These are phyloP conservation scores for Xylaria sp. DNA, from an alignment of 495 filamentous ascomycete genomes.

Conservation along the genomic window DNA sequence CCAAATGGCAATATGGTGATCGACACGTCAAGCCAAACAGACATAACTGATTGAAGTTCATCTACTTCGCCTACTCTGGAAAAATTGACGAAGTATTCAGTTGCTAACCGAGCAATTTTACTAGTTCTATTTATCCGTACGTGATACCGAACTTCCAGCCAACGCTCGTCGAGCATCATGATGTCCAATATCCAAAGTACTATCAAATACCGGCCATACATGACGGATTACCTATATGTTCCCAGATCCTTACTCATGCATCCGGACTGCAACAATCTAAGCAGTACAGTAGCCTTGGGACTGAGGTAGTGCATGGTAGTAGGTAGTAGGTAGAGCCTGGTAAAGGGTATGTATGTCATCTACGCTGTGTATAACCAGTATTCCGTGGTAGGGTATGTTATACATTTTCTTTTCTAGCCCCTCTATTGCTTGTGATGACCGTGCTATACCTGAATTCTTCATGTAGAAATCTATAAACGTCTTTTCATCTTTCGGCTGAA, in stretches of 20 bases:
- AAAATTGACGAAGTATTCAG: not conserved
- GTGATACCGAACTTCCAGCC: constrained; percentile 4
- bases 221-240: constrained; percentile 52
- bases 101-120: constrained; percentile 11
- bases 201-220: constrained; percentile 68
- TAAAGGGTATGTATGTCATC: not conserved
- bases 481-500: constrained; percentile 99
- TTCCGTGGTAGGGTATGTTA: constrained; percentile 34
- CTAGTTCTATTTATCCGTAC: not conserved
- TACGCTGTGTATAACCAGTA: not conserved
- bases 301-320: constrained; percentile 18
- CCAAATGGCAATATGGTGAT: constrained; percentile 75
- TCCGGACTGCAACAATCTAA: not conserved
- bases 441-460: constrained; percentile 65
- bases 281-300: not conserved
- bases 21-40: constrained; percentile 94
- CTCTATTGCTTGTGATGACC: constrained; percentile 65
- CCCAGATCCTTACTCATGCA: constrained; percentile 54
- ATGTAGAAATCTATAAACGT: constrained; percentile 76
- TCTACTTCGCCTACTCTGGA: not conserved
- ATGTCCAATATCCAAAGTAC: constrained; percentile 63
- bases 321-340: not conserved
- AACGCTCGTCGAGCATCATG: constrained; percentile 45
- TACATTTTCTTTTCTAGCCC: not conserved
- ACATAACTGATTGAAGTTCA: constrained; percentile 68